These are phyloP conservation scores for Cladosporium sp. DNA, from an alignment of 2,329 filamentous ascomycete species.

Conservation along the genomic window DNA sequence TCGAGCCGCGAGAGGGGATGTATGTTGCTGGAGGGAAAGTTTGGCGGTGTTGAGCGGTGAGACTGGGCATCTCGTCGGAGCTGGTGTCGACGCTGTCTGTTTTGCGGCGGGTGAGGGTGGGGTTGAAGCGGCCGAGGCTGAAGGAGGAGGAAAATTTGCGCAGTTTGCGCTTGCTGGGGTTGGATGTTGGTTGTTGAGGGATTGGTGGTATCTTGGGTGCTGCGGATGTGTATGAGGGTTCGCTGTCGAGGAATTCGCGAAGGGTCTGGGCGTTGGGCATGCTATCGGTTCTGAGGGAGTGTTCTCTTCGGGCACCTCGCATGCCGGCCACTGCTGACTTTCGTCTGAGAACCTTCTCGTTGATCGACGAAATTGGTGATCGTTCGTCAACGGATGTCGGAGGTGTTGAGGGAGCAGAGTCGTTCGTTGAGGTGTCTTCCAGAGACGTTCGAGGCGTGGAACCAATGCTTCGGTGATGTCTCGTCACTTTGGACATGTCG, in stretches of 20 bases:
- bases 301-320: background rate
- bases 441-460: constrained; percentile 5
- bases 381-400: constrained; percentile 11
- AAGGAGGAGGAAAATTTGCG: constrained; percentile 23
- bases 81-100: constrained; percentile 12
- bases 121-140: constrained; percentile 19
- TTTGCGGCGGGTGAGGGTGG: constrained; percentile 9
- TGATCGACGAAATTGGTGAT: constrained; percentile 4
- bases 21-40: constrained; percentile 13
- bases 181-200: background rate
- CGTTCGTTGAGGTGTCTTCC: constrained; percentile 1
- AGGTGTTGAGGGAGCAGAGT: constrained; percentile 9
- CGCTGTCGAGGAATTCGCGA: constrained; percentile 4
- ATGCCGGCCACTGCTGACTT: constrained; percentile 11
- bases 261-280: constrained; percentile 4
- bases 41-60: background rate
- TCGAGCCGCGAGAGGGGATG: constrained; percentile 16
- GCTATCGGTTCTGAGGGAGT: background rate
- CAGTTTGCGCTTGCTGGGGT: constrained; percentile 11
- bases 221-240: background rate
- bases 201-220: too few relatives aligned
- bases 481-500: background rate
- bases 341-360: constrained; percentile 2
- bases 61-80: background rate
- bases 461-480: constrained; percentile 2